Base-by-base conservation (phyloP, 192 early-diverging fungal species). In the Coemansia sp. region DNA sequence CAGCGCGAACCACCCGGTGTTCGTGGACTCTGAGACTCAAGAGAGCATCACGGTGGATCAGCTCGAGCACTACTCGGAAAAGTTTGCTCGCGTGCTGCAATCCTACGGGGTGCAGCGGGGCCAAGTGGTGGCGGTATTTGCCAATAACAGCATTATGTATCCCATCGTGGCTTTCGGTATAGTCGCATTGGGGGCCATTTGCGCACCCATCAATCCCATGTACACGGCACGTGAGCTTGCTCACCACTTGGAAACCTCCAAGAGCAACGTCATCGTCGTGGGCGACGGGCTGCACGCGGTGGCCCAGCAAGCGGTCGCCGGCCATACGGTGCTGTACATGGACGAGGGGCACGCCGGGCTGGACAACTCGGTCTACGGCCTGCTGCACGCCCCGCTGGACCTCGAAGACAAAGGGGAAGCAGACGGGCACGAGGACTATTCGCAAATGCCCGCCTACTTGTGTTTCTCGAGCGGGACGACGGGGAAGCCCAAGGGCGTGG, bases 181-280 rank as follows among this genome's bases (percentile, higher is more conserved):
- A 21, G 68, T 92, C 7, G 79, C 82, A 23, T 70, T 83, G 2
- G 83, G 88, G 23, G 82, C 82, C 30, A 73, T 82, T 1, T 81
- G 90, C 44, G 86, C 89, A 2, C 83, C 85, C 6, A 82, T 83
- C 34, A 96, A 93, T 63, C 91, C 92, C 42, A 66, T 79, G 17
- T 96, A 96, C 71, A 91, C 87, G 10, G 72, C 80, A 37, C 64
- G 72, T 30, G 94, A 97, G 51, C 79, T 94, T 5, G 81, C 85
- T 2, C 83, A 89, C 56, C 93, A 96, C 65, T 70, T 96, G 39
- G 49, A 71, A 2, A 87, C 91, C 51, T 84, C 86, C 3, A 70
- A 76, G 16, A 89, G 90, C 54, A 81, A 73, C 30, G 69, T 67
- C 10, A 70, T 93, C 21, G 67, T 96, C 12, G 87, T 84, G 15